These are phyloP conservation scores for Geotrichum carabidarum DNA, from an alignment of 1,139 yeast genomes.

Conservation along the genomic window DNA sequence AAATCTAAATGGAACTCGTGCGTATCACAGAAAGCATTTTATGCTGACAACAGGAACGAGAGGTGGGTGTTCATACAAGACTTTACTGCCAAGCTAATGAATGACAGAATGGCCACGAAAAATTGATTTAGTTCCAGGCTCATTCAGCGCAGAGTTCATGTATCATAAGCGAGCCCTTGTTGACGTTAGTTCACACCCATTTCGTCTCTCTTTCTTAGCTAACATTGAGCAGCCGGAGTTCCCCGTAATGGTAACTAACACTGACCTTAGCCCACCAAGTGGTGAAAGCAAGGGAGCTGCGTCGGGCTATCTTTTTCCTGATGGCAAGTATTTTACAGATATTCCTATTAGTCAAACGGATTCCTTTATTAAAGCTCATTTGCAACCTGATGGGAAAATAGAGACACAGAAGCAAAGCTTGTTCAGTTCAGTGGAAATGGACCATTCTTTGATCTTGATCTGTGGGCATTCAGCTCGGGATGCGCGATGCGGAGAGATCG, in stretches of 20 bases:
- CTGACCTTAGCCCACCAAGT: constrained; percentile 25
- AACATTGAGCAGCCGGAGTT: constrained; percentile 37
- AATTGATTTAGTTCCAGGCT: constrained; percentile 47
- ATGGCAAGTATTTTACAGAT: constrained; percentile 43
- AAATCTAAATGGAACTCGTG: constrained; percentile 39
- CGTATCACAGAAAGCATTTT: constrained; percentile 52
- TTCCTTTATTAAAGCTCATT: constrained; percentile 44
- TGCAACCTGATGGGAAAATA: constrained; percentile 24
- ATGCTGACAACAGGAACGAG: constrained; percentile 44
- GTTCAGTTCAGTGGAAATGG: constrained; percentile 11
- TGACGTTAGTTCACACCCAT: constrained; percentile 8
- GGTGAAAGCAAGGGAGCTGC: constrained; percentile 17
- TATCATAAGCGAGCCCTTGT: constrained; percentile 36
- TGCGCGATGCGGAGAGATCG: constrained; percentile 59
- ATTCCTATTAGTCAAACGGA: constrained; percentile 34
- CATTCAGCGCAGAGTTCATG: constrained; percentile 36
- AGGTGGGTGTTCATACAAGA: constrained; percentile 24
- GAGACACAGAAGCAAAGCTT: background rate
- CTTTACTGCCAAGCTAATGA: background rate
- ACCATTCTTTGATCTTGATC: constrained; percentile 41
- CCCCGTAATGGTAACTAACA: constrained; percentile 52
- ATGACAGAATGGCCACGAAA: constrained; percentile 50
- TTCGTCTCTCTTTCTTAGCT: constrained; percentile 1
- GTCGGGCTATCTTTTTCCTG: constrained; percentile 50
- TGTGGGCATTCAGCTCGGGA: constrained; percentile 68